Conservation (phyloP, 176 grass and related monocot genomes). For the Oryza australiensis region DNA sequence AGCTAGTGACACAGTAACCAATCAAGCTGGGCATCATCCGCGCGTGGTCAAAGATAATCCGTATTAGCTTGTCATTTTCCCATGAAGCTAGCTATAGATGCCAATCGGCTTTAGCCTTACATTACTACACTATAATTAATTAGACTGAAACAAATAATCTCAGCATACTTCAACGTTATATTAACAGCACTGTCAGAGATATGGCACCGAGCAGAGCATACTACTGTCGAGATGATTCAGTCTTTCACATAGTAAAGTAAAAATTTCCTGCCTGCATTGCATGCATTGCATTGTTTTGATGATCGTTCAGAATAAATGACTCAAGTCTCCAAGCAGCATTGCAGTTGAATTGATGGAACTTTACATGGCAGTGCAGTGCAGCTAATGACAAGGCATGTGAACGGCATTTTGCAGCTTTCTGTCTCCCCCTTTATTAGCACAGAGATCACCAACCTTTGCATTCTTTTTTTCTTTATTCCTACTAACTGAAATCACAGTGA, state of each 20-base stretch:
- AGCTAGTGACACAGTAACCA: not conserved
- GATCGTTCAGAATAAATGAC: not conserved
- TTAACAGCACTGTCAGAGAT: not conserved
- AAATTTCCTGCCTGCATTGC: no score
- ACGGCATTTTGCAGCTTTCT: not conserved
- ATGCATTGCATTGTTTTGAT: not conserved
- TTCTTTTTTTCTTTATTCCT: not conserved
- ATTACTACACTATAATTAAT: not conserved
- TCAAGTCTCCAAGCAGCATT: not conserved
- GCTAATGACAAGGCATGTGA: not conserved
- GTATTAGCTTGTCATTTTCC: not conserved
- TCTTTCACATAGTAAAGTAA: not conserved
- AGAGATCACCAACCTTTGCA: not conserved
- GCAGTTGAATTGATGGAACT: not conserved
- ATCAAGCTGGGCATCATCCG: not conserved
- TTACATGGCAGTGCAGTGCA: not conserved
- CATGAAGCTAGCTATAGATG: not conserved
- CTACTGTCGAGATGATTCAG: not conserved
- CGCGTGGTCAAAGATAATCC: not conserved
- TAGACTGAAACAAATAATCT: not conserved
- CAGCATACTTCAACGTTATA: not conserved
- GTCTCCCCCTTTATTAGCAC: not conserved
- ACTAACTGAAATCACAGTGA: no score
- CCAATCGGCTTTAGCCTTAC: no score
- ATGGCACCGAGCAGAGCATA: not conserved